Base-by-base conservation (phyloP, 2,329 filamentous ascomycete species). In the Magnaporthiopsis poae region DNA sequence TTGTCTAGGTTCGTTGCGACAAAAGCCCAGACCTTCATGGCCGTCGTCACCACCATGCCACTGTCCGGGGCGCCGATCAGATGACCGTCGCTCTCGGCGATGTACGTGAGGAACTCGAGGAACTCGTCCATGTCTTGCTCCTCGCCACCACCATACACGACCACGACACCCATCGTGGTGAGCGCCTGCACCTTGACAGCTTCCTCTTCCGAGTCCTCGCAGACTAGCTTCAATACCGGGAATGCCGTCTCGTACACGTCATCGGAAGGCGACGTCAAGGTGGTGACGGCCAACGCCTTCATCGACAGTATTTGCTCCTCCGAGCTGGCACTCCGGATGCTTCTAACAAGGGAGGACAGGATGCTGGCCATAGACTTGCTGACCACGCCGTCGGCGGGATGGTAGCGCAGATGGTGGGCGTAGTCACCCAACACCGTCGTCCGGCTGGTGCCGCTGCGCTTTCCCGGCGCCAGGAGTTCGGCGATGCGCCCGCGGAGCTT, bases 1-100 rank as follows among this genome's bases (percentile, higher is more conserved):
- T 94, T 90, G 3, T 92, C 88, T 8, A 94, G 79, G 68, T 90
- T 86, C 4, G 90, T 92, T 5, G 90, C 90, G 5, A 96, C 83
- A 69, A 94, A 89, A 0, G 88, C 89, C 90, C 91, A 96, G 67
- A 88, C 86, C 69, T 89, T 84, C 1, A 96, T 80, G 0, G 91
- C 90, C 0, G 91, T 90, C 3, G 86, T 82, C 1, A 96, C 91
- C 1, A 92, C 85, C 2, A 81, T 80, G 0, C 82, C 86, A 69
- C 88, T 88, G 72, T 96, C 91, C 52, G 83, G 81, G 0, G 91
- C 90, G 7, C 87, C 86, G 60, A 94, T 82, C 2, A 82, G 86
- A 59, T 89, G 82, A 2, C 92, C 92, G 70, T 96, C 92, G 9
- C 88, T 91, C 68, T 91, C 88, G 25, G 92, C 80, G 64, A 96